Conservation (phyloP, 352 stramenopile genomes). For the Globisporangium carolinianum region DNA sequence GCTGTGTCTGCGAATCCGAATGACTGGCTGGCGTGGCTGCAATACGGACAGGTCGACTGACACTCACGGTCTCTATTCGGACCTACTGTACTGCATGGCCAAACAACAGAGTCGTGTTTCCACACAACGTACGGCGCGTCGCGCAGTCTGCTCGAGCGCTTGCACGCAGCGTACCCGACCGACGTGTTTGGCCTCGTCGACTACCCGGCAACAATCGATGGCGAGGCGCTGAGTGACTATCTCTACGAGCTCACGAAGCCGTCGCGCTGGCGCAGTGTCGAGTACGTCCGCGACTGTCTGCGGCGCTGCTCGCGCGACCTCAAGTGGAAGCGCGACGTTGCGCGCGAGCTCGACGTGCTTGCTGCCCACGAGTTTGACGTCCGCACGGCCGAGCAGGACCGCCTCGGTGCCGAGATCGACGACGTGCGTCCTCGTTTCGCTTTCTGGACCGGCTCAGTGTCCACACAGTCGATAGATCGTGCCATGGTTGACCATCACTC, state of each 20-base stretch:
- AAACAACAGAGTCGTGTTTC: slow-evolving; percentile 41
- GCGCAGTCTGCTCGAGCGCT: slow-evolving; percentile 33
- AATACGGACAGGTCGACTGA: not conserved
- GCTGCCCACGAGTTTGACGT: slow-evolving; percentile 52
- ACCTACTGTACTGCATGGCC: too few relatives aligned
- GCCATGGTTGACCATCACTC: too few relatives aligned
- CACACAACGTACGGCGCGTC: slow-evolving; percentile 62
- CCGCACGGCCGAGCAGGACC: slow-evolving; percentile 36
- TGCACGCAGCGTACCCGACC: slow-evolving; percentile 41
- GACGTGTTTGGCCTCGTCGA: slow-evolving; percentile 67
- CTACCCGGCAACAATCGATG: slow-evolving; percentile 61
- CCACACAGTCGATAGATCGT: too few relatives aligned
- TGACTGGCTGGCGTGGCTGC: not conserved
- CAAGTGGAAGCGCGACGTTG: slow-evolving; percentile 73
- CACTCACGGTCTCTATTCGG: not conserved
- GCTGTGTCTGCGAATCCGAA: not conserved
- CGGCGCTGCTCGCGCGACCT: slow-evolving; percentile 67
- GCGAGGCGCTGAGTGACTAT: slow-evolving; percentile 57
- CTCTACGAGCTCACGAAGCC: slow-evolving; percentile 40
- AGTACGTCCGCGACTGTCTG: slow-evolving; percentile 77
- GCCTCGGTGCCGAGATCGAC: slow-evolving; percentile 71
- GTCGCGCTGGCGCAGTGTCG: slow-evolving; percentile 74
- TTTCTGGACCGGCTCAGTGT: not conserved
- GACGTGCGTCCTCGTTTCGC: slow-evolving; percentile 19
- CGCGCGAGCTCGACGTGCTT: slow-evolving; percentile 60